Conservation (phyloP, 2,329 filamentous ascomycete genomes). For the Sclerotinia nivalis region DNA sequence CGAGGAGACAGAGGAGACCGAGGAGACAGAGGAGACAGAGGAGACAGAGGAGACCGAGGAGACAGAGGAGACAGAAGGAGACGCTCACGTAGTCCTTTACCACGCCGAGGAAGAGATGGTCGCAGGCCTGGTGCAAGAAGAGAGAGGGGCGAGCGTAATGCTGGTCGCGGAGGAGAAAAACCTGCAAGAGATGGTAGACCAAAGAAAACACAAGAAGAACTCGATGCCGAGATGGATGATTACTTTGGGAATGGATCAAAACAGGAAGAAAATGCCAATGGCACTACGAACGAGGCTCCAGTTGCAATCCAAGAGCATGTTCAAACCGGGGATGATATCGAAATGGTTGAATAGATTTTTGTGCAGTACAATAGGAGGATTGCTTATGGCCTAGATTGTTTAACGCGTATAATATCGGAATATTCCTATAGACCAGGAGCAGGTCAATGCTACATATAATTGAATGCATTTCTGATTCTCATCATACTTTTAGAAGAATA, state of each 20-base stretch:
- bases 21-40: not conserved
- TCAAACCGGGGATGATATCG: slow-evolving; percentile 56
- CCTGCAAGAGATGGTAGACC: slow-evolving; percentile 53
- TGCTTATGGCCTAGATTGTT: not conserved
- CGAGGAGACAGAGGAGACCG: not conserved
- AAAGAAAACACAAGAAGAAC: slow-evolving; percentile 85
- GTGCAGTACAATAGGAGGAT: not conserved
- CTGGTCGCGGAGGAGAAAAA: slow-evolving; percentile 46
- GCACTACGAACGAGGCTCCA: slow-evolving; percentile 36
- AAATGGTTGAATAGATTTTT: slow-evolving; percentile 57
- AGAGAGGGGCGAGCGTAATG: slow-evolving; percentile 44
- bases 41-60: no score
- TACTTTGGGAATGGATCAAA: slow-evolving; percentile 66
- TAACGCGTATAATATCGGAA: not conserved
- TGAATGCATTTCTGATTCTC: not conserved
- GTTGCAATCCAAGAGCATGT: slow-evolving; percentile 38
- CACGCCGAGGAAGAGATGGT: slow-evolving; percentile 51
- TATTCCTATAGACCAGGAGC: not conserved
- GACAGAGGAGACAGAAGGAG: slow-evolving; percentile 29
- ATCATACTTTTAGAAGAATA: not conserved
- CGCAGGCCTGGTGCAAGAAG: slow-evolving; percentile 51
- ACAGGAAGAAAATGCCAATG: slow-evolving; percentile 40
- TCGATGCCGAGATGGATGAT: slow-evolving; percentile 96
- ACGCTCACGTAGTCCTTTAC: slow-evolving; percentile 61
- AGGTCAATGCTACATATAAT: not conserved